Base-by-base conservation (phyloP, 257 asterid species). In the Anisodus acutangulus region DNA sequence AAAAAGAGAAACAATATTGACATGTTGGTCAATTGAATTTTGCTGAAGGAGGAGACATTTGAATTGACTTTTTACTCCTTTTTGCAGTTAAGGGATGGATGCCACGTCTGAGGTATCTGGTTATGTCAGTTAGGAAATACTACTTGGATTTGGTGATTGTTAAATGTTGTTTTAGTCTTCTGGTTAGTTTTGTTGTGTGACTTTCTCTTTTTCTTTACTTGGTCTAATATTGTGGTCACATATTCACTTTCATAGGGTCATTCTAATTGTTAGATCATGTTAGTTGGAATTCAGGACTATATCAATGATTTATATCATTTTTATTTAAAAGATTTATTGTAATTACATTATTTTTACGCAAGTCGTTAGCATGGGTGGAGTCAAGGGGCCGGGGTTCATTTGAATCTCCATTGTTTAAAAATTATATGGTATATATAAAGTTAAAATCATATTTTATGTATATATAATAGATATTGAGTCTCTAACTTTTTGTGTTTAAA, bases 61-160 rank as follows among this genome's bases (percentile, higher is more conserved):
- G 4, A 47, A 76, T 76, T 76, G 22, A 26, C 47, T 22, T 76
- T 0, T 76, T 76, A 0, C 49, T 66, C 45, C 5, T 66, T 12
- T 66, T 11, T 1, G 81, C 22, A 13, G 19, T 51, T 51, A 31
- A 51, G 4, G 63, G 63, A 76, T 51, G 45, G 63, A 53, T 26
- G 81, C 81, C 63, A 51, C 81, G 81, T 76, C 10, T 49, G 13
- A 76, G 26, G 63, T 51, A 51, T 76, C 81, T 76, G 4, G 81
- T 51, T 76, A 22, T 51, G 60, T 76, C 81, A 22, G 81, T 76
- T 76, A 51, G 5, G 81, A 76, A 76, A 13, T 63, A 13, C 63
- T 31, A 13, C 63, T 76, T 51, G 81, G 63, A 51, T 76, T 76
- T 3, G 58, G 62, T 76, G 81, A 51, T 6, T 22, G 22, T 69